Evolutionary conservation across 345 rosid genomes (phyloP), one percentile per base, ranked within the genome.

Genomic region (Garcia nutans): DNA sequence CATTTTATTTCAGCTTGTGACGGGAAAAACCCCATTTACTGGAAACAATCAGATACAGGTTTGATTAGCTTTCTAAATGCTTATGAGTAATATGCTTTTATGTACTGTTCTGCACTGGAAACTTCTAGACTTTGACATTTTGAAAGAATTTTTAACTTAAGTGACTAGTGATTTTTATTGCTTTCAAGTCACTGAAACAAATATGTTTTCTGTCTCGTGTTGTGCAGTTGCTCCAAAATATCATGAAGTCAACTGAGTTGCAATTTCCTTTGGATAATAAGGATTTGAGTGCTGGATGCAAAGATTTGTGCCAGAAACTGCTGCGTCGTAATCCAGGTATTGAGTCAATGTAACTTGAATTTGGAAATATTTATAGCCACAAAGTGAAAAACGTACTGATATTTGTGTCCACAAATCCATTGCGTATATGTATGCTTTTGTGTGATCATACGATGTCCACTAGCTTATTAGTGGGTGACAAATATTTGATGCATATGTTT

Each of bases 21-120:
- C 92, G 15, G 98, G 97, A 73, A 93, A 81, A 88, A 88, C 99
- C 57, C 99, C 99, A 66, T 96, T 88, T 78, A 93, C 92, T 28
- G 99, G 99, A 81, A 92, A 79, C 85, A 88, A 88, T 80, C 99
- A 96, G 81, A 85, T 88, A 55, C 95, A 96, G 94, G 99, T 96
- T 60, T 72, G 41, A 44, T 76, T 66, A 50, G 54, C 74, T 73
- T 64, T 65, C 17, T 19, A 31, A 28, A 60, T 28, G 61, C 61
- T 65, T 76, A 44, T 17, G 44, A 8, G 49, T 16, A 37, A 10
- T 61, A 5, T 64, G 69, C n/a, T 37, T 13, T 52, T 64, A 33
- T 11, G 22, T 63, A 64, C 8, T 50, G 33, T 41, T 50, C 15
- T 31, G 59, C 20, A 70, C 61, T 24, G 11, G 47, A 15, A 72